Conservation (phyloP, 163 green algal species). For the Scenedesmus sp. region DNA sequence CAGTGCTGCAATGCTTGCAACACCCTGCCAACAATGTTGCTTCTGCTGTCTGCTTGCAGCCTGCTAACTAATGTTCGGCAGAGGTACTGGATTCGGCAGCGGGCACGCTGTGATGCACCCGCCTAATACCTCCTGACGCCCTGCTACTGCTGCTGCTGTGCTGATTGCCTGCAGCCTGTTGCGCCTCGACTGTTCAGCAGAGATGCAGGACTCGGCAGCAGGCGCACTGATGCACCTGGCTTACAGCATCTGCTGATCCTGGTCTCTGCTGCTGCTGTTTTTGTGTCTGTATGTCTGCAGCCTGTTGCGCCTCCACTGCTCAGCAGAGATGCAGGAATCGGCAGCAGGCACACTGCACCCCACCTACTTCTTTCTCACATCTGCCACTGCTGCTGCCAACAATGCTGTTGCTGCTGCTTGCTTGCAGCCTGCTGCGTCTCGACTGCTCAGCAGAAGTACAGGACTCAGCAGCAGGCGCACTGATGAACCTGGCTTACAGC, state of each 20-base stretch:
- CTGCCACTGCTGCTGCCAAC: not conserved
- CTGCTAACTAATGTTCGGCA: too few relatives aligned
- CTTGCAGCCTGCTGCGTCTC: not conserved
- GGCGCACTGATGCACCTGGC: not conserved
- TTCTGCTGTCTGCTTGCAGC: not conserved
- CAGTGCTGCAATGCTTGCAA: too few relatives aligned
- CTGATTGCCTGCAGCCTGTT: too few relatives aligned
- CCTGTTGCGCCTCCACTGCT: not conserved
- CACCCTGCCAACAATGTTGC: too few relatives aligned
- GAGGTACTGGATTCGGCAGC: too few relatives aligned
- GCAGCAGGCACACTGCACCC: too few relatives aligned
- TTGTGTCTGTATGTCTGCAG: not conserved
- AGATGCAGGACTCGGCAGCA: constrained; percentile 7
- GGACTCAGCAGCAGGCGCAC: constrained; percentile 3
- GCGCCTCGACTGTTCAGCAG: not conserved
- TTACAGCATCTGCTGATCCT: not conserved
- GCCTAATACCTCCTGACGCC: too few relatives aligned
- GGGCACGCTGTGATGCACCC: too few relatives aligned
- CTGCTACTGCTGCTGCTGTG: not conserved
- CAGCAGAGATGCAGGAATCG: not conserved
- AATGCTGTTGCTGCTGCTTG: not conserved
- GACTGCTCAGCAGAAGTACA: not conserved
- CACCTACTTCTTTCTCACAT: too few relatives aligned
- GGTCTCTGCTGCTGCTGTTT: not conserved
- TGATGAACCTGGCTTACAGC: constrained; percentile 35